Evolutionary conservation across 2,329 filamentous ascomycete species (phyloP).

Genomic region (Lomentospora prolificans): DNA sequence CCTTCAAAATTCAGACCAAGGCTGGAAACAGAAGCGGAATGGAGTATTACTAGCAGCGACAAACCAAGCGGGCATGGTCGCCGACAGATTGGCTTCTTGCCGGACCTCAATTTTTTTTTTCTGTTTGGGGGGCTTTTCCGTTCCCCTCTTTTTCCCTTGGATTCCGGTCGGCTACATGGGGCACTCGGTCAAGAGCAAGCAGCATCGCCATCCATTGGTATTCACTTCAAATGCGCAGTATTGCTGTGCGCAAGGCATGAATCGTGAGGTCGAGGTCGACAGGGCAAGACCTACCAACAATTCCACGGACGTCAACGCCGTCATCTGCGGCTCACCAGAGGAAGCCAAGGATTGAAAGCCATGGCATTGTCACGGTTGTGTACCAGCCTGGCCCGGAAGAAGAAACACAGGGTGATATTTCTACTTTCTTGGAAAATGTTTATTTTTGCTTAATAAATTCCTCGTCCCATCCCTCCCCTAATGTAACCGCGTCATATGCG

Average conservation of each 20-base stretch:
- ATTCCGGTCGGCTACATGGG: background rate
- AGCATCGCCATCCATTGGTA: background rate
- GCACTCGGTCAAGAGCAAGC: background rate
- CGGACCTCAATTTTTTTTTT: too few species aligned
- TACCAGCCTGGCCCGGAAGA: background rate
- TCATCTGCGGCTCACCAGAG: background rate
- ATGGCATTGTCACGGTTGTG: too few species aligned
- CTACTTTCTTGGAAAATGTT: too few species aligned
- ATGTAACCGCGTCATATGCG: background rate
- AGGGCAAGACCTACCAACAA: too few species aligned
- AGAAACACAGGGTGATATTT: background rate
- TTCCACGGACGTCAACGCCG: background rate
- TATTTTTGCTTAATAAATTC: too few species aligned
- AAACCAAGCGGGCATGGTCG: too few species aligned
- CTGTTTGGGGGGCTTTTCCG: background rate
- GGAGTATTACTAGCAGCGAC: too few species aligned
- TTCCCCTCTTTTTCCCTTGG: background rate
- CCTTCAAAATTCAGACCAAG: background rate
- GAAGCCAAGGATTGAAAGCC: too few species aligned
- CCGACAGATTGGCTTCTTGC: too few species aligned
- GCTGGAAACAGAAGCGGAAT: background rate
- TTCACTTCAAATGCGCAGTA: too few species aligned
- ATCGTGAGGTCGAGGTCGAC: too few species aligned
- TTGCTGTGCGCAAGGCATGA: too few species aligned
- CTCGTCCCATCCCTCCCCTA: background rate